Evolutionary conservation across 768 basidiomycete genomes (phyloP), one percentile per base, ranked within the genome.

Genomic region (Mycena leptocephala): DNA sequence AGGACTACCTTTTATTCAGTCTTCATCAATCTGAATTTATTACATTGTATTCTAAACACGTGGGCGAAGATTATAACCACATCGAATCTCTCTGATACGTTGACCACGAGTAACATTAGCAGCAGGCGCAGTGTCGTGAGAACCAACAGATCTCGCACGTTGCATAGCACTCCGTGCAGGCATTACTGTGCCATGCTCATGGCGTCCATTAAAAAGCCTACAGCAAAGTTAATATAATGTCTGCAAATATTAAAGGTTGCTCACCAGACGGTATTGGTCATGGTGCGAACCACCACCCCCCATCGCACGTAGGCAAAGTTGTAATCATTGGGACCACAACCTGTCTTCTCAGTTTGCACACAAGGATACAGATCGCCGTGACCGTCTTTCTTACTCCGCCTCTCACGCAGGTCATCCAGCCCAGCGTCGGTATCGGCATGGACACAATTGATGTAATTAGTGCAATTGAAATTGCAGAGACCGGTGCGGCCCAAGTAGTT

Each of bases 161-260:
- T 33, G 24, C 16, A 65, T 28, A 13, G 22, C 35, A 48, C 18
- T 32, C 16, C 5, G 5, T 8, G 11, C 26, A 32, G 68, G 68
- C 53, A 69, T 56, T 10, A 58, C 68, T 2, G 55, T 69, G 16
- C 55, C 68, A 59, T 69, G 68, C 9, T 26, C 41, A 32, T 69
- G 18, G 1, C 55, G 55, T 9, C 68, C 68, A 41, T 69, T 58
- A 18, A 69, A 69, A 3, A 58, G 20, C 68, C 68, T 69, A 20
- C 1, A 26, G 0, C 20, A 24, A 0, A 14, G 32, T 33, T 20
- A 16, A 46, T 46, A 46, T 18, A 20, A 46, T 46, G 43, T 14
- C 6, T 18, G 18, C 43, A 46, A 6, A 18, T 46, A 6, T 20
- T 14, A 20, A 6, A 20, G 6, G 11, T 46, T 14, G 22, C 53